Base-by-base conservation (phyloP, 1,139 yeast genomes). In the Saccharomyces hybrid region DNA sequence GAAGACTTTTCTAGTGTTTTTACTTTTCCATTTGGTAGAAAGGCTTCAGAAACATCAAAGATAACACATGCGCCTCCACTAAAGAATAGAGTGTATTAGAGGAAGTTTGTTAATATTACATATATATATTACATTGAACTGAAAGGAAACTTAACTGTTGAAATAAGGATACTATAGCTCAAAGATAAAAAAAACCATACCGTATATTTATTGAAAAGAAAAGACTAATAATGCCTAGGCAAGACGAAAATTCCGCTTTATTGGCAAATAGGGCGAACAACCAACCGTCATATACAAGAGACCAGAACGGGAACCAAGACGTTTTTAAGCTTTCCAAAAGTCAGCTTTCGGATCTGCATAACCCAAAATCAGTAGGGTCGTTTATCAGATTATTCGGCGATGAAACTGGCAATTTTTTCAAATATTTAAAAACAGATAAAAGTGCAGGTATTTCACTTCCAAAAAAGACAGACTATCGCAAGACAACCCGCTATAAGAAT, bases 401-500 rank as follows among this genome's bases (percentile, higher is more conserved):
- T 34, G 57, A 57, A 13, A 53, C 62, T 2, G 47, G 58, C 7
- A 59, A 58, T 44, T 58, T 71, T n/a, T 69, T 59, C 53, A 48
- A 58, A 11, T 55, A 60, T 1, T 74, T 78, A 54, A 64, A 75
- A 48, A 76, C 86, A 1, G 73, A 80, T 56, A 55, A 68, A 1
- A 55, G 58, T 2, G 61, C 63, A 2, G 93, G 91, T 0, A 68
- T 85, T 14, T 62, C 73, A 38, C 68, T 66, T 7, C 52, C 66
- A 9, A 71, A 75, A 52, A 14, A 3, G n/a, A 3, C 19, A 42
- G 5, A 27, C 31, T 52, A 53, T 34, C 46, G 46, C 51, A 48
- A 27, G 46, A 58, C 14, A 42, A 58, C 29, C 16, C 57, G 97
- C 51, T 63, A 62, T 9, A 59, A 66, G 16, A 70, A 69, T 19